Conservation (phyloP, 495 filamentous ascomycete genomes). For the Evansstolkia leycettana region DNA sequence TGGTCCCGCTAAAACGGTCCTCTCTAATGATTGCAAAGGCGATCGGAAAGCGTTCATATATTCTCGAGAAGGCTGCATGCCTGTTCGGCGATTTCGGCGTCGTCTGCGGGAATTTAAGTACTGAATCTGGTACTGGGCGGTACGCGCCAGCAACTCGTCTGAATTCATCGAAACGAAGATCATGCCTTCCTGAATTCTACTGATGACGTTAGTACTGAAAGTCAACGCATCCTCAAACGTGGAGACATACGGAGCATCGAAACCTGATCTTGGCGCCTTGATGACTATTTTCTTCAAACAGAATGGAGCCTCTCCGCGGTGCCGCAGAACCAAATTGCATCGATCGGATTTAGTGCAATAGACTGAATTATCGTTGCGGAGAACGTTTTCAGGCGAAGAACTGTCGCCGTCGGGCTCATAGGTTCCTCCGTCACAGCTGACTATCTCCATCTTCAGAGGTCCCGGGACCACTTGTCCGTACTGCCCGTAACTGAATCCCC, state of each 20-base stretch:
- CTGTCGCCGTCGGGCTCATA: slow-evolving; percentile 43
- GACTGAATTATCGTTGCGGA: slow-evolving; percentile 68
- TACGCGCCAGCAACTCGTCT: slow-evolving; percentile 61
- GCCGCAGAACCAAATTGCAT: slow-evolving; percentile 74
- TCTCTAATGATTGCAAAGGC: slow-evolving; percentile 22
- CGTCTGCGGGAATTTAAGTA: slow-evolving; percentile 31
- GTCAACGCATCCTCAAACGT: background rate
- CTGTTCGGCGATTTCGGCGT: slow-evolving; percentile 15
- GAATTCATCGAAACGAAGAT: slow-evolving; percentile 80
- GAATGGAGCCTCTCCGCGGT: slow-evolving; percentile 68
- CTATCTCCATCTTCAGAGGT: slow-evolving; percentile 68
- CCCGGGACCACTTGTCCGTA: slow-evolving; percentile 77
- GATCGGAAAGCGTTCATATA: slow-evolving; percentile 25
- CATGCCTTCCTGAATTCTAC: slow-evolving; percentile 83
- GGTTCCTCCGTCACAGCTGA: slow-evolving; percentile 78
- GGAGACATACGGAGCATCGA: slow-evolving; percentile 68
- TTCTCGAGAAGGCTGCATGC: slow-evolving; percentile 28
- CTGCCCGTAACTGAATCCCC: slow-evolving; percentile 62
- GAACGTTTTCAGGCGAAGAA: slow-evolving; percentile 67
- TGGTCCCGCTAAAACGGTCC: slow-evolving; percentile 12
- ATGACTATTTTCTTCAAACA: slow-evolving; percentile 74
- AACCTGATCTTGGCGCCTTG: slow-evolving; percentile 69
- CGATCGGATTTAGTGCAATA: slow-evolving; percentile 78
- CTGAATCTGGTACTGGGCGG: slow-evolving; percentile 64
- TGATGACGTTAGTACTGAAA: slow-evolving; percentile 10